A percentile compares a stretch with the other conserved stretches of the same genome.
Evolutionary conservation across 2,329 filamentous ascomycete genomes (phyloP).

Genomic region (Xylariales sp.): DNA sequence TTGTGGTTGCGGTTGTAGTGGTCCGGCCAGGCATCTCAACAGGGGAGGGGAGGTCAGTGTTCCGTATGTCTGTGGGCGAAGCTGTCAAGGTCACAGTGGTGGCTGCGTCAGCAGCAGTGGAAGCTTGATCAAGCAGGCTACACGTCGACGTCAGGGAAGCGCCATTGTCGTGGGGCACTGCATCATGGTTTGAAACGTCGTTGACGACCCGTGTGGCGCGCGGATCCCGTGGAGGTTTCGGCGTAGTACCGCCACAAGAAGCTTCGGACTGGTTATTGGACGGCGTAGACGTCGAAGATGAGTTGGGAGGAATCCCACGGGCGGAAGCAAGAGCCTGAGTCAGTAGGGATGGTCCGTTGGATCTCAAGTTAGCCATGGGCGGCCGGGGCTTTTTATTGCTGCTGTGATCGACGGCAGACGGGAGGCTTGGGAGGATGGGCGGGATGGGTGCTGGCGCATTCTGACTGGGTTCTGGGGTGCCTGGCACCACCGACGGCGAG

Average conservation of each 20-base stretch:
- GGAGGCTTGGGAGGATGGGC: conserved; percentile 18
- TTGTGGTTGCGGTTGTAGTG: conserved; percentile 27
- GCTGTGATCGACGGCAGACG: conserved; percentile 25
- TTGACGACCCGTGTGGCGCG: conserved; percentile 12
- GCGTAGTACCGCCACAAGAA: conserved; percentile 13
- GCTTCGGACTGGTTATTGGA: too few species aligned
- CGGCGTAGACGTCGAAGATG: conserved; percentile 16
- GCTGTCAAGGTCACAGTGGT: conserved; percentile 10
- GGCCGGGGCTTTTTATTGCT: conserved; percentile 43
- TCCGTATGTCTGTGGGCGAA: conserved; percentile 11
- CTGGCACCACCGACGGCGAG: conserved; percentile 7
- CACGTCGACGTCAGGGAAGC: conserved; percentile 29
- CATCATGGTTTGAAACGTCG: conserved; percentile 27
- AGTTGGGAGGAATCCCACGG: conserved; percentile 41
- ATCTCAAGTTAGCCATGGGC: conserved; percentile 35
- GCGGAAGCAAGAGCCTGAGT: conserved; percentile 56
- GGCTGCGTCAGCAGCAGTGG: conserved; percentile 15
- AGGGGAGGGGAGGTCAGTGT: conserved; percentile 8
- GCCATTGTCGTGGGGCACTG: conserved; percentile 27
- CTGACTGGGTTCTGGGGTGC: conserved; percentile 7
- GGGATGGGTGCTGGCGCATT: conserved; percentile 11
- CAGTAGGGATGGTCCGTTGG: conserved; percentile 50
- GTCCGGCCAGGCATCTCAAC: conserved; percentile 26
- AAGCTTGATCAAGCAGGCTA: conserved; percentile 17
- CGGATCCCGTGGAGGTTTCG: conserved; percentile 15